Evolutionary conservation across 306 rosid species (phyloP), one percentile per base, ranked within the genome.

Genomic region (Citrullus mucosospermus): DNA sequence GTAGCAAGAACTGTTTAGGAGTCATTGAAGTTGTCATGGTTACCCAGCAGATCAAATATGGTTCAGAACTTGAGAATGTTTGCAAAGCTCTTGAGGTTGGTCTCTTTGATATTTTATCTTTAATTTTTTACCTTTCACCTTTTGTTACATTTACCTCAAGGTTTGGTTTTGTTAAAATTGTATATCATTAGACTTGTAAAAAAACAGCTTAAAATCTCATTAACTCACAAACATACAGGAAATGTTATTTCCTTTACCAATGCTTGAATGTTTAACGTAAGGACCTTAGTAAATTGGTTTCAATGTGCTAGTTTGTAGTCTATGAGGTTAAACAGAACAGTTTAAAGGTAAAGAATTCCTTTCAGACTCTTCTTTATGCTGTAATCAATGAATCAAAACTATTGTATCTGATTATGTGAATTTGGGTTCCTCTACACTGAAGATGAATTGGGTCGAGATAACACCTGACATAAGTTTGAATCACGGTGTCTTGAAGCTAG

Each of bases 51-150:
- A 84, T 87, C 76, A 89, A 83, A 81, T 92, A 90, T 84, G 85
- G 88, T 56, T 79, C 84, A 25, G 96, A 92, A 74, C 90, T 92
- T 76, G 96, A 92, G 57, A 85, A 81, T 77, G 87, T 96, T 80
- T 88, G 98, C 91, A 85, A 87, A 84, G 99, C 97, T 25, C 97
- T 95, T n/a, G 91, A 95, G 99, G 98, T 95, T 76, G 56, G 78
- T 86, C 76, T 84, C 76, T 79, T 66, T 48, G 65, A 7, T 76
- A 56, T 78, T 73, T 80, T 54, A 65, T 66, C 51, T 11, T 75
- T 79, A 22, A 48, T 34, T 46, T 70, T 80, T 84, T 28, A 46
- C 76, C 43, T 28, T 75, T 38, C 28, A 38, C 11, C 20, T 38
- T 43, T 48, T 44, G 59, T 28, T 22, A 71, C 54, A 11, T 50